Percentiles rank a stretch among this genome's conserved stretches.
Evolutionary conservation across 345 rosid genomes (phyloP).

Genomic region (Eucalyptus decipiens): DNA sequence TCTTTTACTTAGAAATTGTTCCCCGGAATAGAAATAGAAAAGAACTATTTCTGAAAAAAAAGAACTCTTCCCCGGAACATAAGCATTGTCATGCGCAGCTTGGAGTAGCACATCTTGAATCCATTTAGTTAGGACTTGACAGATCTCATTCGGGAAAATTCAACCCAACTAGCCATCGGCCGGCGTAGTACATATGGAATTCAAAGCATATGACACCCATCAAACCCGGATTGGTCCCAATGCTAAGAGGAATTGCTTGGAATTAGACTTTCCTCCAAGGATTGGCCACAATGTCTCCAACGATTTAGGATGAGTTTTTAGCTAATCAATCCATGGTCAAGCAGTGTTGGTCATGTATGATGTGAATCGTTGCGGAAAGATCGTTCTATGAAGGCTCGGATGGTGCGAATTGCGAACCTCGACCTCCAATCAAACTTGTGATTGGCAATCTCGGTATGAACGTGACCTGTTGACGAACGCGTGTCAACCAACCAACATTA

Average conservation of each 20-base stretch:
- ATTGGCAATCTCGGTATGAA: too few relatives aligned
- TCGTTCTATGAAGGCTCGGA: too few relatives aligned
- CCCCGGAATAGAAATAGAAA: too few relatives aligned
- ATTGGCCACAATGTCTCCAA: background rate
- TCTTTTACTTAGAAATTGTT: too few relatives aligned
- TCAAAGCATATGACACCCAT: background rate
- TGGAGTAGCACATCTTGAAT: background rate
- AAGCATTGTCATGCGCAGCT: too few relatives aligned
- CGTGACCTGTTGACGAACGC: too few relatives aligned
- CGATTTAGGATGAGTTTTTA: background rate
- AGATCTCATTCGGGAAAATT: background rate
- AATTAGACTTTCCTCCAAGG: background rate
- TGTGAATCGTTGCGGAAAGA: too few relatives aligned
- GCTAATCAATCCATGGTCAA: background rate
- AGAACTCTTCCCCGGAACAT: too few relatives aligned
- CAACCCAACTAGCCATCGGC: background rate
- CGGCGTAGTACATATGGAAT: background rate
- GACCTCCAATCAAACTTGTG: too few relatives aligned
- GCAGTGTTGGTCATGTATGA: background rate
- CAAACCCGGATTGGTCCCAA: background rate
- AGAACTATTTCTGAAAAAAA: too few relatives aligned
- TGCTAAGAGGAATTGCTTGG: background rate
- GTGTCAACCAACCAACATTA: too few relatives aligned
- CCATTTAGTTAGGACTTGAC: background rate
- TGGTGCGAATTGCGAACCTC: too few relatives aligned